phyloP scores from a whole-genome alignment of 108 stramenopile genomes.

The Cyclotella choctawhatcheeana region DNA sequence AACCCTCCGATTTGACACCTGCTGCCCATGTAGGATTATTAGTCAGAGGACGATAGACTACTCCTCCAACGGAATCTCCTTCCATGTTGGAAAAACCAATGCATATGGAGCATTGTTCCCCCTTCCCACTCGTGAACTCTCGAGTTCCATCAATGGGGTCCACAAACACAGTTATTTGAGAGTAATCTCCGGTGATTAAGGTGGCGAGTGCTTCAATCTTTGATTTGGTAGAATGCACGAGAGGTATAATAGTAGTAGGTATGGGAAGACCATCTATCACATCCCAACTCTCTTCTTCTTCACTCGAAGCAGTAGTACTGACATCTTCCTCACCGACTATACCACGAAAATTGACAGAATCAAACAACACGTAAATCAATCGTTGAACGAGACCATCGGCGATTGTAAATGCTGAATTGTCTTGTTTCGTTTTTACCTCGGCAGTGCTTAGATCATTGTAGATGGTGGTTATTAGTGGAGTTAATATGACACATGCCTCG shows the following conservation, averaged over 20 bases:
- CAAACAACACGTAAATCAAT: neutral
- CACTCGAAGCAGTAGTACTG: conserved; percentile 10
- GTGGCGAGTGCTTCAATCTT: conserved; percentile 33
- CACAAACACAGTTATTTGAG: conserved; percentile 54
- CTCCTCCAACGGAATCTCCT: conserved; percentile 59
- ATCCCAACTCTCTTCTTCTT: conserved; percentile 42
- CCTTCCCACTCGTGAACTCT: conserved; percentile 62
- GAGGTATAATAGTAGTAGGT: neutral
- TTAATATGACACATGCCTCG: neutral
- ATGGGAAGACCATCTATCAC: conserved; percentile 30
- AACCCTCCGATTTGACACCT: conserved; percentile 51
- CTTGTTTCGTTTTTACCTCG: neutral
- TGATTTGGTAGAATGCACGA: conserved; percentile 39
- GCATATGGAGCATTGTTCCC: conserved; percentile 70
- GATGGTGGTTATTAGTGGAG: neutral
- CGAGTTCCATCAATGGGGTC: conserved; percentile 75
- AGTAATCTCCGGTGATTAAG: conserved; percentile 6
- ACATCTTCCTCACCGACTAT: conserved; percentile 1
- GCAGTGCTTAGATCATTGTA: neutral
- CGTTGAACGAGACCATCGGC: neutral
- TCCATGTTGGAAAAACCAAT: conserved; percentile 60
- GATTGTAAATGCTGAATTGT: neutral
- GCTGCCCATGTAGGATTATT: conserved; percentile 58
- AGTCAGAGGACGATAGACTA: conserved; percentile 62
- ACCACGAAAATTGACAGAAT: neutral